These are phyloP conservation scores for Chrysopogon serrulatus DNA, from an alignment of 176 grass and related monocot species.

Conservation along the genomic window DNA sequence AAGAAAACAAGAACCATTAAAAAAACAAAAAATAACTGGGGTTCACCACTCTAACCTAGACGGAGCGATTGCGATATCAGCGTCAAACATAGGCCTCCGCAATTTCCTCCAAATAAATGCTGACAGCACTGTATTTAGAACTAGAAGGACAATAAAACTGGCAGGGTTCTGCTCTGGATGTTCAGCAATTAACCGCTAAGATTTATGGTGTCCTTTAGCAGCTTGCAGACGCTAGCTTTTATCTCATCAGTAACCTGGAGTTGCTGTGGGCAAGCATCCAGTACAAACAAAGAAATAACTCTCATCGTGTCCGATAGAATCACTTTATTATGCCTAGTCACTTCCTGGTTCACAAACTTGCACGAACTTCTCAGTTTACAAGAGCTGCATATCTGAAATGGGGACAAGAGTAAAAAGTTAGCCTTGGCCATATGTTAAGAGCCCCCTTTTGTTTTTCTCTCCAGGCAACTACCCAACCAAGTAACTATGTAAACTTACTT, in stretches of 20 bases:
- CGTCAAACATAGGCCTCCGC: background rate
- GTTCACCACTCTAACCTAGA: constrained; percentile 1
- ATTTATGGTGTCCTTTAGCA: constrained; percentile 72
- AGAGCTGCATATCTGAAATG: constrained; percentile 48
- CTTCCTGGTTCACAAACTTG: constrained; percentile 61
- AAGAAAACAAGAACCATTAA: background rate
- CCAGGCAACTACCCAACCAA: background rate
- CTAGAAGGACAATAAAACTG: background rate
- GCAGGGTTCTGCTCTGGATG: background rate
- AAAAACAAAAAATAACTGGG: background rate
- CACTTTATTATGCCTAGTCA: constrained; percentile 54
- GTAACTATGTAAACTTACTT: constrained; percentile 35
- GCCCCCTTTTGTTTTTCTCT: background rate
- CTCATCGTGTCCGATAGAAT: constrained; percentile 62
- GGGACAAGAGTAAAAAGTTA: background rate
- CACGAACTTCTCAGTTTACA: constrained; percentile 69
- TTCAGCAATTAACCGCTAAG: constrained; percentile 40
- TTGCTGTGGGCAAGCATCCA: constrained; percentile 41
- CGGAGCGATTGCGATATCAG: background rate
- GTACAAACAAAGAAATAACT: constrained; percentile 52
- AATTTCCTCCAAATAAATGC: constrained; percentile 5
- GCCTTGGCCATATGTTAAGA: background rate
- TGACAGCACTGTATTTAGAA: background rate
- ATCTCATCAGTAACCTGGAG: constrained; percentile 38
- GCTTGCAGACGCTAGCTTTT: constrained; percentile 53